These are phyloP conservation scores for Babesia ovata DNA, from an alignment of 169 alveolate genomes.

Conservation along the genomic window DNA sequence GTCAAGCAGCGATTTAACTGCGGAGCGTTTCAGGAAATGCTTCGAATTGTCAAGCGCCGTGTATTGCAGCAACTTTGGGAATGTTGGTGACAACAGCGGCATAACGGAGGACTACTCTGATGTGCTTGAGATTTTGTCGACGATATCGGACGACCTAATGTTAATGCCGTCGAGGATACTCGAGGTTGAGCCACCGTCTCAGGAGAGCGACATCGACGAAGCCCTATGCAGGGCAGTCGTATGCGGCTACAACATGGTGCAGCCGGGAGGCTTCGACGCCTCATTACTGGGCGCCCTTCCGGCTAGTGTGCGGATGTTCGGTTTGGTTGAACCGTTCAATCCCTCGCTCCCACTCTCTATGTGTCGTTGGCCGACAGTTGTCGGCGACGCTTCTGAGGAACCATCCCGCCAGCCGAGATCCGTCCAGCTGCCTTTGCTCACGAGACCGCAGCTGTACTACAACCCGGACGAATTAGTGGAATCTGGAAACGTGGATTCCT, in stretches of 20 bases:
- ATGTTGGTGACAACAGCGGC: no score
- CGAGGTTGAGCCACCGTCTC: conserved; percentile 12
- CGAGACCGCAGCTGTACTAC: conserved; percentile 56
- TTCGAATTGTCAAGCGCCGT: conserved; percentile 10
- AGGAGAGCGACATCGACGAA: background rate
- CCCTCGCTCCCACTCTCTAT: conserved; percentile 29
- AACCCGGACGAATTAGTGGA: conserved; percentile 47
- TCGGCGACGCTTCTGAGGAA: background rate
- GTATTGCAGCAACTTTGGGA: background rate
- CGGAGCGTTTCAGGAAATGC: conserved; percentile 22
- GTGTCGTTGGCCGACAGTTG: conserved; percentile 48
- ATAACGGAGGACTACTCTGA: conserved; percentile 29
- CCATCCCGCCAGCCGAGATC: conserved; percentile 35
- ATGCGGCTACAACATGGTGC: background rate
- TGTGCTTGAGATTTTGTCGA: conserved; percentile 36
- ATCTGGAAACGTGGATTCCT: conserved; percentile 19
- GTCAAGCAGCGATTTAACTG: no score
- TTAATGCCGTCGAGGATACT: background rate
- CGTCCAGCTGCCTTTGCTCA: conserved; percentile 43
- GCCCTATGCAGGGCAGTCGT: background rate
- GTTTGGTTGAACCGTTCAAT: conserved; percentile 39
- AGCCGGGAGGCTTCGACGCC: conserved; percentile 6
- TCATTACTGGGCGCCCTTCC: conserved; percentile 30
- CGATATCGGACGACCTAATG: conserved; percentile 1
- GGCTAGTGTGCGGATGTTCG: conserved; percentile 20